These are phyloP conservation scores for Trichosporon ovoides DNA, from an alignment of 1,284 basidiomycete genomes.

Conservation along the genomic window DNA sequence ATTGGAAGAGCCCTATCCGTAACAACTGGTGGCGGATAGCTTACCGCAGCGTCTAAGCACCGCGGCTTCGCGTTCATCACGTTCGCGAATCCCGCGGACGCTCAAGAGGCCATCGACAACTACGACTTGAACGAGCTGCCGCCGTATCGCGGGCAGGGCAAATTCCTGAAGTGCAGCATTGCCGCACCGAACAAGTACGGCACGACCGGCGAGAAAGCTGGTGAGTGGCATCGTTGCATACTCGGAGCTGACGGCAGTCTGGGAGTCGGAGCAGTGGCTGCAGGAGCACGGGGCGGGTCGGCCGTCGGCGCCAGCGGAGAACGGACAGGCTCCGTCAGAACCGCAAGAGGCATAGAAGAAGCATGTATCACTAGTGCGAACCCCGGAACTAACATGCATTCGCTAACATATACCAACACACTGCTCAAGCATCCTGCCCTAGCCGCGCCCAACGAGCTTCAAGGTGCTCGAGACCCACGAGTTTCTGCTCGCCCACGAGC, in stretches of 20 bases:
- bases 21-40: background rate
- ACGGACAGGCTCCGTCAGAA: conserved; percentile 15
- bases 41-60: conserved; percentile 33
- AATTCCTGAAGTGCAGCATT: conserved; percentile 45
- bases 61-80: conserved; percentile 48
- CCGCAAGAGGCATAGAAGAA: background rate
- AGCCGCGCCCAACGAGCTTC: conserved; percentile 31
- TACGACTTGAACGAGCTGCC: conserved; percentile 49
- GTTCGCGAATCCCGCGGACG: conserved; percentile 42
- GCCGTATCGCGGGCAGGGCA: conserved; percentile 39
- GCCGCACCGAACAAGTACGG: conserved; percentile 43
- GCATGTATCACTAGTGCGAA: background rate
- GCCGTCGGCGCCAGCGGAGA: conserved; percentile 14
- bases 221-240: conserved; percentile 27
- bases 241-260: conserved; percentile 30
- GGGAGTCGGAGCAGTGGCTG: conserved; percentile 47
- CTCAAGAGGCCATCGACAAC: conserved; percentile 50
- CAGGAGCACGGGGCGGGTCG: conserved; percentile 36
- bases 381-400: background rate
- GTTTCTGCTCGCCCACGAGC: conserved; percentile 41
- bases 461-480: conserved; percentile 36
- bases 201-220: conserved; percentile 37
- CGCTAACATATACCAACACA: background rate
- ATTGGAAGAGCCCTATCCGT: background rate
- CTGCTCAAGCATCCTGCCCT: background rate